Base-by-base conservation (phyloP, 2,329 filamentous ascomycete species). In the Talaromyces albobiverticillius region DNA sequence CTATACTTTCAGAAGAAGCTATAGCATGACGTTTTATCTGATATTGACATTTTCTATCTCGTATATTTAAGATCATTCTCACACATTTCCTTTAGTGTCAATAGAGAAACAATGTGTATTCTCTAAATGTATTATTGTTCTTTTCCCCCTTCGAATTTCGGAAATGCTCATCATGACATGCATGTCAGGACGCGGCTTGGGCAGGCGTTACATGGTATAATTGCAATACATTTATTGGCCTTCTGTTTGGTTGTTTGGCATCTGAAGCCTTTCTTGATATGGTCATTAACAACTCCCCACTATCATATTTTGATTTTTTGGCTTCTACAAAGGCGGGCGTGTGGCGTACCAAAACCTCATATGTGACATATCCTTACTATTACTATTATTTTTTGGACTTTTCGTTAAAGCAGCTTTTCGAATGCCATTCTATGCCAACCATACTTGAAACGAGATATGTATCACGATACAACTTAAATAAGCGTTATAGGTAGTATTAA, bases 141-240 rank as follows among this genome's bases (percentile, higher is more conserved):
- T 51, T 36, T 45, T 36, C 6, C 20, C 14, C 41, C 41, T 22
- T n/a, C 22, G 23, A 16, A 9, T 46, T 46, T 52, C 50, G 50
- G 50, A 46, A 41, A 46, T 46, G 50, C 42, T 45, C 22, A 40
- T 40, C 36, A 45, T 52, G 41, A 46, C 41, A 46, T 46, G 50
- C 50, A 52, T 46, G 40, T 46, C 50, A 52, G 50, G 41, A 52
- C 31, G 50, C 50, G 50, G 50, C 50, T 40, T 52, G 50, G 40
- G 31, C 29, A 46, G 50, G 50, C 50, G 50, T 52, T 51, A 26
- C 29, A 38, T 51, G 42, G 10, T 38, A 36, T n/a, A 45, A 18
- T 36, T 45, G 38, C 40, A 51, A 45, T 31, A 25, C 36, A 26
- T 36, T 46, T 34, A 13, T 51, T 43, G 6, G 23, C 22, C 42